Percentiles rank a stretch among this genome's conserved stretches.
Conservation (phyloP, 2,329 filamentous ascomycete species). For the Beauveria varroae region DNA sequence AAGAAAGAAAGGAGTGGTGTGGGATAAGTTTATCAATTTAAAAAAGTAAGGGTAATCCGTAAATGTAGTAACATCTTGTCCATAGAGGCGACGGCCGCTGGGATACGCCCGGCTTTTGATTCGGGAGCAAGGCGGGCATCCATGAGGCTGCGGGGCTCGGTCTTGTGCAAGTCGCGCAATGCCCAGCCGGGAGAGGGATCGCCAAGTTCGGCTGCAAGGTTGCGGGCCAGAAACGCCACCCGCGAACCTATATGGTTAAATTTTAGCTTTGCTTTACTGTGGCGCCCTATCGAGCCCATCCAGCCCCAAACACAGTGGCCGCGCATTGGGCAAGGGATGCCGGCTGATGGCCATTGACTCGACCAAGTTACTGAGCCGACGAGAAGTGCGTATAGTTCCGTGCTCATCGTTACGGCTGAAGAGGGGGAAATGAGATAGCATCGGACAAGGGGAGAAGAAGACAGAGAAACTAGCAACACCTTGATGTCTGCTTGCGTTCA, state of each 20-base stretch:
- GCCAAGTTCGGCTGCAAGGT: not conserved
- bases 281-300: not conserved
- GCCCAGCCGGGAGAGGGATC: not conserved
- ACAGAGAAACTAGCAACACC: not conserved
- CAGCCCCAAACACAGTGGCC: not conserved
- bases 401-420: not conserved
- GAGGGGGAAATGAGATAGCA: not conserved
- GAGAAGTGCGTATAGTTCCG: not conserved
- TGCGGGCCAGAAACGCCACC: not conserved
- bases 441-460: too few relatives aligned
- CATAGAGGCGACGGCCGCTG: not conserved
- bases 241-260: conserved; percentile 8
- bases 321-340: not conserved
- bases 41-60: conserved; percentile 2
- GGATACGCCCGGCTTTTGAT: conserved; percentile 2
- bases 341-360: not conserved
- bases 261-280: not conserved
- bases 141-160: not conserved
- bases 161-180: not conserved
- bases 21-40: not conserved
- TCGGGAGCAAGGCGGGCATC: not conserved
- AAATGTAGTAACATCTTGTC: not conserved
- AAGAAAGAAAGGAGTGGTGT: not conserved
- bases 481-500: not conserved
- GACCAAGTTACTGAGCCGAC: not conserved